These are phyloP conservation scores for Trichoderma sp. DNA, from an alignment of 2,329 filamentous ascomycete species.

Conservation along the genomic window DNA sequence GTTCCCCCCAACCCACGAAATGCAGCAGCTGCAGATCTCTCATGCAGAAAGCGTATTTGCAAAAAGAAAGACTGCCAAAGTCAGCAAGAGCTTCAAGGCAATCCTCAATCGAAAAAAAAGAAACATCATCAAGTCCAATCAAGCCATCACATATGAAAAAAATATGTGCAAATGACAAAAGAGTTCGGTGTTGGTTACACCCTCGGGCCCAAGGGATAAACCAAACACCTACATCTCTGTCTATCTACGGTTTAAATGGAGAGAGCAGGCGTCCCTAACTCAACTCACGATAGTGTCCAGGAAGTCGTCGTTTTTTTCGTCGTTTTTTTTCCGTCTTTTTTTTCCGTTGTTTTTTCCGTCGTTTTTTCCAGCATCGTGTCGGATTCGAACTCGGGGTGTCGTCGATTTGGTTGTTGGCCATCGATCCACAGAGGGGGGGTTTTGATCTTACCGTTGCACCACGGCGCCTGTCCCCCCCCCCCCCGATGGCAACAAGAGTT, in stretches of 20 bases:
- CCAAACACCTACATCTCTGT: conserved; percentile 29
- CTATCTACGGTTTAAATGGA: neutral
- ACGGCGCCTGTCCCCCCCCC: neutral
- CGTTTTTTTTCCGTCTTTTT: no score
- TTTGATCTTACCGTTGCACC: conserved; percentile 29
- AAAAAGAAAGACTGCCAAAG: neutral
- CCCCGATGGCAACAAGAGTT: neutral
- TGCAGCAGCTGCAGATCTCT: neutral
- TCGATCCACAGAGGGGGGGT: conserved; percentile 17
- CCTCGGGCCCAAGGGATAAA: neutral
- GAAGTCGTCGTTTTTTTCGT: neutral
- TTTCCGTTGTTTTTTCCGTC: neutral
- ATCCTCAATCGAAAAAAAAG: neutral
- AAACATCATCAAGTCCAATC: no score
- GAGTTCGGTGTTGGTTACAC: conserved; percentile 27
- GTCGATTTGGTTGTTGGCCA: neutral
- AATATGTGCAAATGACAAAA: conserved; percentile 25
- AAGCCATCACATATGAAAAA: neutral
- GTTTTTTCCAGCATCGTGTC: no score
- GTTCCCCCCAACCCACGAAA: neutral
- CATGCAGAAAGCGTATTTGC: neutral
- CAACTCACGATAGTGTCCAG: neutral
- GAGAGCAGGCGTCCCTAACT: neutral
- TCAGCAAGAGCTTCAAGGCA: neutral
- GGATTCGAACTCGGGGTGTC: neutral